Evolutionary conservation across 2,329 filamentous ascomycete species (phyloP), one percentile per base, ranked within the genome.

Genomic region (Lithohypha guttulata): DNA sequence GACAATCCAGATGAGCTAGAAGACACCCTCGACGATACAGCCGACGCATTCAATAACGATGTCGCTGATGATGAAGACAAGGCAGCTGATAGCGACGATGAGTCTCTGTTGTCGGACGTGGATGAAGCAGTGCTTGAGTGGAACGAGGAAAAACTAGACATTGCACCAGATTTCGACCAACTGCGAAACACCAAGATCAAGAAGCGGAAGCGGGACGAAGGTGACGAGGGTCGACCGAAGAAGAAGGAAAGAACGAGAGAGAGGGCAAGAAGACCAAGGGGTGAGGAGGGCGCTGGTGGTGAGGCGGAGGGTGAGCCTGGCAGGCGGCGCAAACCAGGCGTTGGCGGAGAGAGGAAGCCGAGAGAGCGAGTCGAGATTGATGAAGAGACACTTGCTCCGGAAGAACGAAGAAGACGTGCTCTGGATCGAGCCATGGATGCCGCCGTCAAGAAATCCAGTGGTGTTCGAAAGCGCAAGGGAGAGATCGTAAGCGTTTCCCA

Each of bases 401-500:
- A 42, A 41, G 30, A 50, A 77, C 73, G 70, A 52, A 77, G 87
- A 51, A 79, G 81, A 52, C 73, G 84, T 50, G 87, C 85, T 14
- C 77, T 98, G 38, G 84, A 94, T 54, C 75, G 79, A 50, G 82
- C 84, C 41, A 84, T 96, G 65, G 84, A 94, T 59, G 83, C 83
- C 41, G 86, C 87, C 1, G 69, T 93, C 52, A 93, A 93, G 66
- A 84, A 83, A 51, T 78, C 82, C 8, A 71, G 68, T 40, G 84
- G 84, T 53, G 71, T 81, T 51, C 64, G 65, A 62, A 75, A 74
- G 47, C 89, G 84, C 69, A 84, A 84, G 68, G 83, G 87, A 56
- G 87, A 91, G 51, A 86, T 93, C 59, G 83, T 87, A 69, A 39
- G 79, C 29, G 21, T 26, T 26, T 69, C 27, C 18, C 13, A 26